Evolutionary conservation across 495 filamentous ascomycete genomes (phyloP).

Genomic region (Xylaria grammica): DNA sequence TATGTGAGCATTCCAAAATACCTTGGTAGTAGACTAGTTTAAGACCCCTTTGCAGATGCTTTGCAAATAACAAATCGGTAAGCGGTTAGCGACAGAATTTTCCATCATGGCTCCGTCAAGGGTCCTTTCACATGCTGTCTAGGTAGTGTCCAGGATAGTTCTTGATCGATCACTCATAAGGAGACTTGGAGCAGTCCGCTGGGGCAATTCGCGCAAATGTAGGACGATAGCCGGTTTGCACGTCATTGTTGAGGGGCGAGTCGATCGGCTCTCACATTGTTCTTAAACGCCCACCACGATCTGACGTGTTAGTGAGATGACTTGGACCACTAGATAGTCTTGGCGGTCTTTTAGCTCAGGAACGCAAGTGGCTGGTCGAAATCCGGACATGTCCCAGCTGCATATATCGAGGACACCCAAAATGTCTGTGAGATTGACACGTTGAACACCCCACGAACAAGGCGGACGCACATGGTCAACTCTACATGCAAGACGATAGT

Average conservation of each 20-base stretch:
- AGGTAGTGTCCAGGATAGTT: background rate
- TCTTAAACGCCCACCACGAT: constrained; percentile 1
- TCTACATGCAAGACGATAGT: constrained; percentile 32
- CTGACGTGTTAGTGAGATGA: constrained; percentile 19
- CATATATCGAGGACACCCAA: constrained; percentile 19
- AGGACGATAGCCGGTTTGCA: background rate
- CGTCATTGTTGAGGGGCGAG: constrained; percentile 1
- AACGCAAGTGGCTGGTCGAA: constrained; percentile 15
- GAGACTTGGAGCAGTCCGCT: background rate
- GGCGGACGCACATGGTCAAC: constrained; percentile 29
- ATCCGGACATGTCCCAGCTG: constrained; percentile 23
- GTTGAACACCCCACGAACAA: constrained; percentile 33
- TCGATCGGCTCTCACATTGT: background rate
- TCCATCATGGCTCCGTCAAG: background rate
- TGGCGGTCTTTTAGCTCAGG: constrained; percentile 3
- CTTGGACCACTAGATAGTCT: constrained; percentile 12
- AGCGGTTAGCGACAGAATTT: background rate
- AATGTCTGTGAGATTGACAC: constrained; percentile 39
- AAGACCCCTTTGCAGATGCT: background rate
- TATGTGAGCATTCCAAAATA: constrained; percentile 8
- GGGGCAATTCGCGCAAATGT: background rate
- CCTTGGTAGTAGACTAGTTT: background rate
- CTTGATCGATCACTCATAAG: background rate
- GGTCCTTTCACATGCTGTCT: background rate
- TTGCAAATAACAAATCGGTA: no score